These are phyloP conservation scores for Panellus pusillus DNA, from an alignment of 768 basidiomycete genomes.

Conservation along the genomic window DNA sequence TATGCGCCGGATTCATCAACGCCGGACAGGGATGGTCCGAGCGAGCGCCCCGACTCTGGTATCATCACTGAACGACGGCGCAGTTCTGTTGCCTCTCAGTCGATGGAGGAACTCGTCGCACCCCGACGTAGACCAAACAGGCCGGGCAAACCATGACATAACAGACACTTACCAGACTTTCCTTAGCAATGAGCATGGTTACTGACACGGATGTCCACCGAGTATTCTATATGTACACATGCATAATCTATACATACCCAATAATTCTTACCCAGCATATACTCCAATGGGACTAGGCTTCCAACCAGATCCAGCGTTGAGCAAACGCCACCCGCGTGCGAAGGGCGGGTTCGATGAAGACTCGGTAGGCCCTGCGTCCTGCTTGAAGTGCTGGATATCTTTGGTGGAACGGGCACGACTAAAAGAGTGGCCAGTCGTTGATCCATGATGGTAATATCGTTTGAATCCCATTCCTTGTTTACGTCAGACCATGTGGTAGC, in stretches of 20 bases:
- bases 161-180: background rate
- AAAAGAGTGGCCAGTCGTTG: conserved; percentile 46
- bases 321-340: conserved; percentile 54
- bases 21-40: background rate
- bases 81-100: background rate
- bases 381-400: background rate
- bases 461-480: conserved; percentile 48
- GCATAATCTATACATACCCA: background rate
- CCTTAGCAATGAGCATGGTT: background rate
- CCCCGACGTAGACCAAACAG: conserved; percentile 11
- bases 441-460: conserved; percentile 56
- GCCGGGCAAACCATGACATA: conserved; percentile 2
- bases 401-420: conserved; percentile 6
- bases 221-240: background rate
- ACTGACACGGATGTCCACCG: background rate
- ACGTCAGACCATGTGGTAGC: background rate
- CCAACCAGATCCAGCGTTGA: conserved; percentile 50
- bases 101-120: background rate
- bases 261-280: conserved; percentile 25
- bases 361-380: background rate
- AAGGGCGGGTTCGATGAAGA: conserved; percentile 5
- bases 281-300: conserved; percentile 70
- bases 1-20: conserved; percentile 31
- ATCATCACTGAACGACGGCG: background rate
- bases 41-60: background rate